Percentiles rank a stretch among this genome's conserved stretches.
Conservation (phyloP, 2,329 filamentous ascomycete genomes). For the Talaromyces islandicus region DNA sequence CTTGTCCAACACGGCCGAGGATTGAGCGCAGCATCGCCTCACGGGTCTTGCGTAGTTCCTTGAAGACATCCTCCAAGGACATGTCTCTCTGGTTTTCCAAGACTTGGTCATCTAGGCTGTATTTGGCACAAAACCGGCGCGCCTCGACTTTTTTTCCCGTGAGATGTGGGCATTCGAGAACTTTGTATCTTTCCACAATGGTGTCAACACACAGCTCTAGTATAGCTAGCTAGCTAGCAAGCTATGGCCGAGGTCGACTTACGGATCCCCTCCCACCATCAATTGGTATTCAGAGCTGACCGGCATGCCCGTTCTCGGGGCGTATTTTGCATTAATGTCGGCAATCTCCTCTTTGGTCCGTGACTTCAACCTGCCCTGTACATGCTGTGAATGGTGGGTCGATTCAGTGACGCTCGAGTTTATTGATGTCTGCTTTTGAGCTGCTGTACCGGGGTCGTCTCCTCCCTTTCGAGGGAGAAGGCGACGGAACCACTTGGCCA, state of each 20-base stretch:
- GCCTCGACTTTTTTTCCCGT: slow-evolving; percentile 10
- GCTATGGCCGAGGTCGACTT: not conserved
- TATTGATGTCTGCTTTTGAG: not conserved
- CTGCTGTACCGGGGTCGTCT: not conserved
- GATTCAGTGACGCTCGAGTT: not conserved
- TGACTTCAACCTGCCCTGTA: not conserved
- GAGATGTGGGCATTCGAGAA: slow-evolving; percentile 8
- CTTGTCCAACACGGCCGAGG: slow-evolving; percentile 10
- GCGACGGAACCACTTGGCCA: slow-evolving; percentile 5
- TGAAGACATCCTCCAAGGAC: slow-evolving; percentile 10
- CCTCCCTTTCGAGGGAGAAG: not conserved
- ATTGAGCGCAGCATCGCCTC: slow-evolving; percentile 12
- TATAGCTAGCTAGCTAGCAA: not conserved
- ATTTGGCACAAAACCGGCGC: slow-evolving; percentile 12
- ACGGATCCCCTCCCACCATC: slow-evolving; percentile 12
- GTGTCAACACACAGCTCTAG: not conserved
- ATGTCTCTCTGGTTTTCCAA: slow-evolving; percentile 7
- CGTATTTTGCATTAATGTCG: not conserved
- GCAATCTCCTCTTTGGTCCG: not conserved
- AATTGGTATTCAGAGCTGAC: slow-evolving; percentile 9
- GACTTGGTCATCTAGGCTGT: slow-evolving; percentile 12
- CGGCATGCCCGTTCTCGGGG: not conserved
- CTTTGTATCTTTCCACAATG: slow-evolving; percentile 6
- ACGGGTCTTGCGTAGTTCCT: slow-evolving; percentile 7
- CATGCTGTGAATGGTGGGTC: not conserved